Evolutionary conservation across 1,139 yeast species (phyloP).

Genomic region (Geotrichum fermentans): DNA sequence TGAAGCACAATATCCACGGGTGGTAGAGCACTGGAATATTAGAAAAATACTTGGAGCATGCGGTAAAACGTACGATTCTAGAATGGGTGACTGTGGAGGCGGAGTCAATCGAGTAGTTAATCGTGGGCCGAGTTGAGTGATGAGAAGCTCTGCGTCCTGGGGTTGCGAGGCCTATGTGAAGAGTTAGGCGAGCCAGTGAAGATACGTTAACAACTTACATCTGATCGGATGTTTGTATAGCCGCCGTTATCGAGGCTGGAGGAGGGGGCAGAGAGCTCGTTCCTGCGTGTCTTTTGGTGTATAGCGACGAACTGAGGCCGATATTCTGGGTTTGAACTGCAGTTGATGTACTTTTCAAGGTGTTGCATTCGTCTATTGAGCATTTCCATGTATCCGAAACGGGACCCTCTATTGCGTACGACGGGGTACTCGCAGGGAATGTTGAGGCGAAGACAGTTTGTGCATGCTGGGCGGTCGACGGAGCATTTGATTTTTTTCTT

Average conservation of each 20-base stretch:
- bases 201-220: not conserved
- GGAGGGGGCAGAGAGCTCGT: not conserved
- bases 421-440: slow-evolving; percentile 39
- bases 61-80: no score
- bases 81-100: not conserved
- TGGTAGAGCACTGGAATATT: slow-evolving; percentile 14
- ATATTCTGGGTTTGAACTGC: slow-evolving; percentile 20
- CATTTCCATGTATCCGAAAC: slow-evolving; percentile 39
- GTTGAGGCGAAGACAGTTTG: slow-evolving; percentile 37
- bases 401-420: slow-evolving; percentile 38
- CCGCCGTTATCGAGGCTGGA: slow-evolving; percentile 13
- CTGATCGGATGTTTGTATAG: slow-evolving; percentile 10
- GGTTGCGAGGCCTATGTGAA: no score
- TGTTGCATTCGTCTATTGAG: slow-evolving; percentile 33
- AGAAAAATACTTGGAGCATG: no score
- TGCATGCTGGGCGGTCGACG: slow-evolving; percentile 39
- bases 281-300: slow-evolving; percentile 14
- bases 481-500: slow-evolving; percentile 40
- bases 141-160: slow-evolving; percentile 18
- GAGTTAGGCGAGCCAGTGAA: not conserved
- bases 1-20: slow-evolving; percentile 29
- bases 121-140: slow-evolving; percentile 21
- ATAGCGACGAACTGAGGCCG: slow-evolving; percentile 19
- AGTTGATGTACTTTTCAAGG: slow-evolving; percentile 30
- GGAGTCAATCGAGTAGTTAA: slow-evolving; percentile 16